These are phyloP conservation scores for Aphanomyces stellatus DNA, from an alignment of 352 stramenopile genomes.

Conservation along the genomic window DNA sequence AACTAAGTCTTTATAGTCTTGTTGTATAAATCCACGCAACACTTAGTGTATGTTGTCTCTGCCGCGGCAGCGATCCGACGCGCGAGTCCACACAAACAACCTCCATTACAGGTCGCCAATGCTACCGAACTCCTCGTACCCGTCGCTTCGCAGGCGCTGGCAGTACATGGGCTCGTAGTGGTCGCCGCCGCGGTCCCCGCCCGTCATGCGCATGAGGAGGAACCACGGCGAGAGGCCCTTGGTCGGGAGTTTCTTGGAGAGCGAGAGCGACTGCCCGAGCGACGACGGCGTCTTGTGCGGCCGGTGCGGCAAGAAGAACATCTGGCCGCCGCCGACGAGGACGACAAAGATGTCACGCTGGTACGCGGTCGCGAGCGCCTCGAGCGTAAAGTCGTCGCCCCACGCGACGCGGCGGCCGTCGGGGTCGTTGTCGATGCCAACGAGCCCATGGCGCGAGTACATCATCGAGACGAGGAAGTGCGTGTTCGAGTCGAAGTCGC, in stretches of 20 bases:
- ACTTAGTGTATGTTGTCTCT: background rate
- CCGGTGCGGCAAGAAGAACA: slow-evolving; percentile 82
- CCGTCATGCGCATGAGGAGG: slow-evolving; percentile 79
- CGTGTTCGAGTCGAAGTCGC: slow-evolving; percentile 42
- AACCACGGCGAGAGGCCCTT: slow-evolving; percentile 82
- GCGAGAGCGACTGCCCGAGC: background rate
- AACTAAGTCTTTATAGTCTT: slow-evolving; percentile 39
- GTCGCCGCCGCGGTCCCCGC: slow-evolving; percentile 72
- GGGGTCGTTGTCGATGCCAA: slow-evolving; percentile 73
- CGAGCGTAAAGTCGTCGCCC: slow-evolving; percentile 80
- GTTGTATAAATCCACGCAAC: background rate
- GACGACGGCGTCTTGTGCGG: slow-evolving; percentile 24
- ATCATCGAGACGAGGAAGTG: slow-evolving; percentile 76
- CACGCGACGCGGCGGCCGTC: slow-evolving; percentile 74
- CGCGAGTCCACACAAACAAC: no score
- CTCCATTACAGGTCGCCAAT: slow-evolving; percentile 85
- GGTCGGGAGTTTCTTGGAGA: slow-evolving; percentile 22
- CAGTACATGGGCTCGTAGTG: slow-evolving; percentile 86
- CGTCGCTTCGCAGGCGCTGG: slow-evolving; percentile 69
- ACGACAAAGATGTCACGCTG: slow-evolving; percentile 85
- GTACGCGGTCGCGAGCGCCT: slow-evolving; percentile 77
- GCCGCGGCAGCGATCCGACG: no score
- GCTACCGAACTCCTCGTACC: slow-evolving; percentile 70
- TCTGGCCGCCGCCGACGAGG: slow-evolving; percentile 77
- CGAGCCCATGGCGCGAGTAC: slow-evolving; percentile 64